Evolutionary conservation across 805 yeast species (phyloP).

Genomic region (Lipomyces kockii): DNA sequence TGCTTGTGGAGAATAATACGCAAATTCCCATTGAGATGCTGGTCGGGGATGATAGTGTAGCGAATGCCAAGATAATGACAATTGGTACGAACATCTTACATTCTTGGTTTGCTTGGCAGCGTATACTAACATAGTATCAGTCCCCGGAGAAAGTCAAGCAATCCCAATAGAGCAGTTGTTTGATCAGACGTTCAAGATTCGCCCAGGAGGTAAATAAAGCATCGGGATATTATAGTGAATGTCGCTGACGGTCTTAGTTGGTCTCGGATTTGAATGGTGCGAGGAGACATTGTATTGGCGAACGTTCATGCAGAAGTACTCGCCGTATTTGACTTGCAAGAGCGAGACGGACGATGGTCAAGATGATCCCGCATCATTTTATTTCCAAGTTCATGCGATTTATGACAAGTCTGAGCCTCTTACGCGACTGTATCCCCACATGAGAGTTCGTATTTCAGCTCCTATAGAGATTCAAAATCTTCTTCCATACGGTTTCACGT

Average conservation of each 20-base stretch:
- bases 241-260: constrained; percentile 21
- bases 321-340: constrained; percentile 65
- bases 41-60: constrained; percentile 45
- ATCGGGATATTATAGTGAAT: neutral
- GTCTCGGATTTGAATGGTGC: constrained; percentile 68
- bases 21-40: constrained; percentile 58
- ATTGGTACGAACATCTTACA: constrained; percentile 43
- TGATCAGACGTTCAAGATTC: constrained; percentile 58
- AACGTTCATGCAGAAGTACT: constrained; percentile 51
- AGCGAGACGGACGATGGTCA: constrained; percentile 49
- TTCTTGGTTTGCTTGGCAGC: neutral
- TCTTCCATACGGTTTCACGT: constrained; percentile 78
- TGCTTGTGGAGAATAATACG: constrained; percentile 69
- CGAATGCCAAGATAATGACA: constrained; percentile 45
- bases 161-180: constrained; percentile 76
- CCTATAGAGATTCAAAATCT: constrained; percentile 86
- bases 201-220: constrained; percentile 52
- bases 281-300: constrained; percentile 67
- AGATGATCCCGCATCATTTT: constrained; percentile 52
- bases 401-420: constrained; percentile 71
- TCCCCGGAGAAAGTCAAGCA: constrained; percentile 63
- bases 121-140: constrained; percentile 20
- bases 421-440: constrained; percentile 78
- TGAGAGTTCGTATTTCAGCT: constrained; percentile 76
- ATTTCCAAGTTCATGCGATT: constrained; percentile 72